Evolutionary conservation across 2,329 filamentous ascomycete species (phyloP), one percentile per base, ranked within the genome.

Genomic region (Paramyrothecium roridum): DNA sequence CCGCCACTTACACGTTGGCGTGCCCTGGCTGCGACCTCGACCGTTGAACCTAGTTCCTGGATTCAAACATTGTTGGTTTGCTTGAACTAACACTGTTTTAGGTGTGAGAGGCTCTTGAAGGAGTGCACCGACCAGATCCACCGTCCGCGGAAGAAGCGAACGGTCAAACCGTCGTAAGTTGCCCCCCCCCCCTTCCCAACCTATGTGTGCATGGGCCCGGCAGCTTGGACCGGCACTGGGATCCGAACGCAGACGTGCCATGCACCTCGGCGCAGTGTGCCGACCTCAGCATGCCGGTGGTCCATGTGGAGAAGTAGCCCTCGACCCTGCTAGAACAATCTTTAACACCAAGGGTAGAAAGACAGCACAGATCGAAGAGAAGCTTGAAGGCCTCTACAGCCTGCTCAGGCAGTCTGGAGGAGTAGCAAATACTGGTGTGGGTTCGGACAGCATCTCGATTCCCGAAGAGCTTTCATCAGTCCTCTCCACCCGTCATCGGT

Each of bases 101-200:
- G 79, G 56, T 81, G 79, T 56, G 72, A 79, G 55, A 69, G 79
- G 16, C 65, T 82, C 6, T 70, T 72, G 40, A 82, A 81, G 57
- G 72, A 76, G 34, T 82, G 80, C 56, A 66, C 70, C 0, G 70
- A 68, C 12, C 79, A 82, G 59, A 64, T 80, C 23, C 79, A 79
- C 60, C 74, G 73, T 22, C 77, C 77, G 3, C 72, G 80, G 30
- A 82, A 82, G 65, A 82, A 81, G 69, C 71, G 80, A 59, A 74
- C 77, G 33, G 70, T 68, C 34, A 80, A 77, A 56, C 76, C 77
- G 33, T 81, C 79, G 79, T 81, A 67, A 72, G 79, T 74, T 3
- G 12, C 3, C 50, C 30, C 20, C 8, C 2, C 16, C 17, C 20
- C 19, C 43, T 20, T 34, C 2, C 16, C 16, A n/a, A n/a, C n/a